Evolutionary conservation across 441 rosid genomes (phyloP).

Genomic region (Croton setiger): DNA sequence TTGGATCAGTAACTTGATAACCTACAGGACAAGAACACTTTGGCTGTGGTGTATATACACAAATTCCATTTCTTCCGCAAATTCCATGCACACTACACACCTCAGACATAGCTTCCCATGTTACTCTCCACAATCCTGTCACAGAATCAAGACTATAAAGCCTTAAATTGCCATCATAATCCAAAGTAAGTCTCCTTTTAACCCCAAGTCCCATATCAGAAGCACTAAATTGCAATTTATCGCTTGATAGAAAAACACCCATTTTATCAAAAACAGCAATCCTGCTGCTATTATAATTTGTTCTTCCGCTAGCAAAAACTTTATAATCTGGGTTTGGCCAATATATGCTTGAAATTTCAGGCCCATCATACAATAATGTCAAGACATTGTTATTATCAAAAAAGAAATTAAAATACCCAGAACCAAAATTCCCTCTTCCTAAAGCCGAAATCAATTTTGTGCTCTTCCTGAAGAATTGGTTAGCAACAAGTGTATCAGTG

Average conservation of each 20-base stretch:
- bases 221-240: constrained; percentile 32
- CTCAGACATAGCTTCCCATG: constrained; percentile 37
- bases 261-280: constrained; percentile 33
- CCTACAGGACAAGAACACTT: constrained; percentile 51
- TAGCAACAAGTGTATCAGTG: constrained; percentile 48
- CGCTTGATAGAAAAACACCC: constrained; percentile 39
- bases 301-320: constrained; percentile 21
- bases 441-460: constrained; percentile 30
- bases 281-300: constrained; percentile 36
- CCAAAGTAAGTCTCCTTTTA: constrained; percentile 39
- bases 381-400: constrained; percentile 44
- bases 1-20: constrained; percentile 24
- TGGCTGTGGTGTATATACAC: constrained; percentile 36
- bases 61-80: constrained; percentile 47
- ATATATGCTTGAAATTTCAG: constrained; percentile 42
- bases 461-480: constrained; percentile 31
- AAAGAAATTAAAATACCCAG: constrained; percentile 32
- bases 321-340: constrained; percentile 31
- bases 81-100: constrained; percentile 42
- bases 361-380: constrained; percentile 38
- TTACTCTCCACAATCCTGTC: constrained; percentile 27
- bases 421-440: constrained; percentile 24
- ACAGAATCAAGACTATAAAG: constrained; percentile 32
- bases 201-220: constrained; percentile 30
- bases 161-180: constrained; percentile 46